phyloP scores from a whole-genome alignment of 2,329 filamentous ascomycete genomes.

The Colletotrichum brevisporum region DNA sequence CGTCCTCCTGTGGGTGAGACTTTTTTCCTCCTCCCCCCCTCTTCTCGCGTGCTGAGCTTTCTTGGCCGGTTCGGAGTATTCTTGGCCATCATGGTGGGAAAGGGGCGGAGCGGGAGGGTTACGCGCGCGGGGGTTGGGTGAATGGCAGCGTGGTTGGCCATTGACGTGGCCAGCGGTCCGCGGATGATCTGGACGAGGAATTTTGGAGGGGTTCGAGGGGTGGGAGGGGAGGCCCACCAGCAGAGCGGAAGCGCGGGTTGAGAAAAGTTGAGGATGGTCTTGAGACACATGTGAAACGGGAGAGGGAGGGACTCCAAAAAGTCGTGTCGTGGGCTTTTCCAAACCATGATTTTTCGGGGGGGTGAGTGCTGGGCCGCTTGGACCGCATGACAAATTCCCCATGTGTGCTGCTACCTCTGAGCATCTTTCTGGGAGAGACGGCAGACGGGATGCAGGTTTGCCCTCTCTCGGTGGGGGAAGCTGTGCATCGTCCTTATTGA shows the following conservation, averaged over 20 bases:
- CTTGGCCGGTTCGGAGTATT: no score
- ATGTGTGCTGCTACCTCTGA: conserved; percentile 7
- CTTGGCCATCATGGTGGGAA: no score
- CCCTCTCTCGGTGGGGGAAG: no score
- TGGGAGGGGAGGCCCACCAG: neutral
- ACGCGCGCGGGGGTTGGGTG: neutral
- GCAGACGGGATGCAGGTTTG: no score
- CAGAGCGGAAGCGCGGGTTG: neutral
- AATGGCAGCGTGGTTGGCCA: neutral
- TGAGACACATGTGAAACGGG: conserved; percentile 42
- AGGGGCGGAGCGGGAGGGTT: neutral
- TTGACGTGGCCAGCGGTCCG: neutral
- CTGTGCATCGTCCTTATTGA: conserved; percentile 6
- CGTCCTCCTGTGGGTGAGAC: neutral
- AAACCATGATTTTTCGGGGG: neutral
- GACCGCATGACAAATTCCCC: conserved; percentile 40
- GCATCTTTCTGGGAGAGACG: no score
- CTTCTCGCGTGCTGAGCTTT: no score
- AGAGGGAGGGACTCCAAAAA: neutral
- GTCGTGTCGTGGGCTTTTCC: conserved; percentile 13
- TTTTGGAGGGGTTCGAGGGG: neutral
- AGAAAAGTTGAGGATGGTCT: conserved; percentile 16
- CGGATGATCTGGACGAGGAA: neutral
- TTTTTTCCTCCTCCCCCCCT: no score
- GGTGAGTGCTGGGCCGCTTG: conserved; percentile 13